phyloP scores from a whole-genome alignment of 257 asterid genomes.

The Lycium ferocissimum region DNA sequence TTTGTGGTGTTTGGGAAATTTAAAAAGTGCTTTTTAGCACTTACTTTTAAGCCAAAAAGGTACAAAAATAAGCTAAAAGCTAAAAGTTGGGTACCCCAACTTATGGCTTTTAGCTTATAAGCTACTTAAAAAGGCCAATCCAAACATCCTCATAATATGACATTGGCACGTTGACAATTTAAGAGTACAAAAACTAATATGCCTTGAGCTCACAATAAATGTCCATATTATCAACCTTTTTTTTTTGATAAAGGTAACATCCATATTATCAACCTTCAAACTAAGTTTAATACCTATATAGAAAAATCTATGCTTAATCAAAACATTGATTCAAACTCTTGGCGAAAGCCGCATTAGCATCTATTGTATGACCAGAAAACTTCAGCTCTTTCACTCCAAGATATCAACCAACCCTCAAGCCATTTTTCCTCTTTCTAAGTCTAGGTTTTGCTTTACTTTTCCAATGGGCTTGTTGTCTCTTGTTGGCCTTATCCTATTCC shows the following conservation, averaged over 20 bases:
- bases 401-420: background rate
- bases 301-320: background rate
- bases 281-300: background rate
- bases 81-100: no score
- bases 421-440: background rate
- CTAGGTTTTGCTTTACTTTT: background rate
- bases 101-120: no score
- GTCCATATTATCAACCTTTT: background rate
- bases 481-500: background rate
- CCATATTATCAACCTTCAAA: background rate
- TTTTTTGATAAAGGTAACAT: no score
- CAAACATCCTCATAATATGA: background rate
- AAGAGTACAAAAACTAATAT: background rate
- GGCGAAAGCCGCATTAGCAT: background rate
- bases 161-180: background rate
- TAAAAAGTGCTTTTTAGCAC: no score
- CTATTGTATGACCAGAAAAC: background rate
- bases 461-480: background rate
- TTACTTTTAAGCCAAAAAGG: no score
- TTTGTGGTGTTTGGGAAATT: no score
- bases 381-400: constrained; percentile 24
- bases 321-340: background rate
- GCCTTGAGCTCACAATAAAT: background rate
- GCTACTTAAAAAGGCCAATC: no score
- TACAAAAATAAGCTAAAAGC: no score